Base-by-base conservation (phyloP, 306 rosid genomes). In the Delonix regia region DNA sequence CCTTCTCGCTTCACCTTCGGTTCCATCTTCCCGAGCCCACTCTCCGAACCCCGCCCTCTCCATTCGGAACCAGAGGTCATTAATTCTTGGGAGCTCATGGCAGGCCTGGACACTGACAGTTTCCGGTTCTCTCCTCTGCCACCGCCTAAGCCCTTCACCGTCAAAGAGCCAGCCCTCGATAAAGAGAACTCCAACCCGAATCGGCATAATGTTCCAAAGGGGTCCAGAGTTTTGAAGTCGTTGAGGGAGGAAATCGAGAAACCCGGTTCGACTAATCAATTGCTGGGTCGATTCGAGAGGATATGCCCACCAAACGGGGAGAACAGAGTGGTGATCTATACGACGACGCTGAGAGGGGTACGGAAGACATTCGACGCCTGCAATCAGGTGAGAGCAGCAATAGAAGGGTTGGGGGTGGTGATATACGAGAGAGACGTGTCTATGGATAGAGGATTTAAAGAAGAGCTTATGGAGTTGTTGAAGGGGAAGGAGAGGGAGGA, bases 41-140 rank as follows among this genome's bases (percentile, higher is more conserved):
- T 75, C 7, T 75, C 79, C 8, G 88, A 85, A 14, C 85, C 87
- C 44, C 78, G 73, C 57, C 56, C 85, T 3, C 77, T 80, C 38
- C 82, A 73, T 4, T 78, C 86, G 48, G 85, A 74, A 10, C 85
- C 90, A 0, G 95, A 94, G 25, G 91, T 94, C 69, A 94, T 94
- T 12, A 92, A 92, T 84, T 92, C 97, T 0, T 94, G 98, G 97
- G 98, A 94, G 55, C 98, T 92, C 85, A 94, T 92, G 98, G 94
- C 90, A 6, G 98, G 97, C 28, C 97, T 92, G 4, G 98, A 92
- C 77, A 33, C 93, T 5, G 96, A 94, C 5, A 94, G 97, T 75
- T 94, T 92, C 88, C 89, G 96, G 0, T 90, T 91, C 79, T 81
- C 91, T 2, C 90, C 91, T n/a, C 80, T 78, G 14, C 85, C 89